Evolutionary conservation across 192 early-diverging fungal genomes (phyloP).

Genomic region (Kappamyces sp.): DNA sequence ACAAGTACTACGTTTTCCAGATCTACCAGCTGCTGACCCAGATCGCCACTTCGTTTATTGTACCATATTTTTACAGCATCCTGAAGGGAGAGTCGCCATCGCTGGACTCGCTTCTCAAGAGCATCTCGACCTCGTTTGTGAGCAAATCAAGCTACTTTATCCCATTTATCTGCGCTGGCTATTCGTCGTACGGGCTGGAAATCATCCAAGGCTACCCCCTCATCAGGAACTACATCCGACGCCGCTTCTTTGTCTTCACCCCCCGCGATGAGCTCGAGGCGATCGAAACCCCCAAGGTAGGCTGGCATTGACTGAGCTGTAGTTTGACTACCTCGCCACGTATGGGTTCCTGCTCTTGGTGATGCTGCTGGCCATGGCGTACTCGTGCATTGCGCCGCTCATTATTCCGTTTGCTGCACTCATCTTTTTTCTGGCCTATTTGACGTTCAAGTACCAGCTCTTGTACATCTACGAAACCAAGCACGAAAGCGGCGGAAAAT

Average conservation of each 20-base stretch:
- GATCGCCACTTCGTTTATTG: neutral
- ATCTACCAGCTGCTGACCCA: constrained; percentile 26
- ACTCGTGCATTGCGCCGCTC: constrained; percentile 33
- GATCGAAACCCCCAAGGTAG: constrained; percentile 25
- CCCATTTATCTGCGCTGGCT: constrained; percentile 23
- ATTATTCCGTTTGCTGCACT: constrained; percentile 31
- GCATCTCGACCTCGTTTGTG: constrained; percentile 15
- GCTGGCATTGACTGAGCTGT: neutral
- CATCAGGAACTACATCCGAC: constrained; percentile 26
- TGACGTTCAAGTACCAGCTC: constrained; percentile 44
- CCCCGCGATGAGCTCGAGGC: constrained; percentile 35
- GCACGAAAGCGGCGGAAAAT: constrained; percentile 33
- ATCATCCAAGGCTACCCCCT: constrained; percentile 40
- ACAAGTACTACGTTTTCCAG: constrained; percentile 40
- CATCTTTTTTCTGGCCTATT: constrained; percentile 29
- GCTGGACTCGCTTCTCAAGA: constrained; percentile 4
- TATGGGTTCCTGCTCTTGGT: constrained; percentile 34
- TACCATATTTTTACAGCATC: constrained; percentile 11
- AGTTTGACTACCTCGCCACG: constrained; percentile 28
- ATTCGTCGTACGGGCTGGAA: constrained; percentile 31
- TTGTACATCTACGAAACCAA: constrained; percentile 43
- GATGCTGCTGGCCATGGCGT: constrained; percentile 30
- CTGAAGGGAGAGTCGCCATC: neutral
- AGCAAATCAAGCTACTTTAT: constrained; percentile 34
- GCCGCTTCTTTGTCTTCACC: constrained; percentile 31